Evolutionary conservation across 2,329 filamentous ascomycete species (phyloP).

Genomic region (Xylariaceae sp.): DNA sequence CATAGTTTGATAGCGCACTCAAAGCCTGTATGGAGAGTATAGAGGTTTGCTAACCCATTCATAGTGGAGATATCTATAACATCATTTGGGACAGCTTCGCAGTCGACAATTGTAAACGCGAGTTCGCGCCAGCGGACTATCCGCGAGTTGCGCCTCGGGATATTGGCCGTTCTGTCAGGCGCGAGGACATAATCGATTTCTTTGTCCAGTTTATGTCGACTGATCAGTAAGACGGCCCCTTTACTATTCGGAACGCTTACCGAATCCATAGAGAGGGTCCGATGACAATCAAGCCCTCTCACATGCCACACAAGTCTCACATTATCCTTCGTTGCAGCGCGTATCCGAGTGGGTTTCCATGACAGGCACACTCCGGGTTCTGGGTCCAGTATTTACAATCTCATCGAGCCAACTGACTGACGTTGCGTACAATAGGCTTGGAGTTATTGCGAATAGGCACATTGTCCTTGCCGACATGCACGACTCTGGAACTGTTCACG

Average conservation of each 20-base stretch:
- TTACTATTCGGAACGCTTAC: no score
- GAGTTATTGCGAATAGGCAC: constrained; percentile 59
- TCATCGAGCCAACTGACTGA: neutral
- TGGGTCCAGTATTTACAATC: no score
- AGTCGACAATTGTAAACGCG: constrained; percentile 31
- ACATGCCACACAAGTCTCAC: no score
- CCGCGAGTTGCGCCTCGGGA: constrained; percentile 50
- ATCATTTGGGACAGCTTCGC: constrained; percentile 66
- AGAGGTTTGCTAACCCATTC: neutral
- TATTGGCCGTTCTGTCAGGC: constrained; percentile 56
- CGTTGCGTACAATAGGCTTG: constrained; percentile 12
- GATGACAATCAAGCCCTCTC: no score
- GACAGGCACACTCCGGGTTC: no score
- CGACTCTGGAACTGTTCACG: constrained; percentile 44
- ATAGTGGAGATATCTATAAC: constrained; percentile 68
- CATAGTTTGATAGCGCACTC: neutral
- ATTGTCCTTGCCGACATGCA: constrained; percentile 59
- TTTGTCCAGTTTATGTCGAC: constrained; percentile 56
- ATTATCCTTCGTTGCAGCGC: no score
- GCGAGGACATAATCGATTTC: constrained; percentile 70
- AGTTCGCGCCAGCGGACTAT: constrained; percentile 65
- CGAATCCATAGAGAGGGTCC: neutral
- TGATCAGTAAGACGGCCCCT: constrained; percentile 28
- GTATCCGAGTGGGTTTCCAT: no score
- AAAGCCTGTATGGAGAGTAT: neutral